Conservation (phyloP, 192 early-diverging fungal species). For the Coemansia brasiliensis region DNA sequence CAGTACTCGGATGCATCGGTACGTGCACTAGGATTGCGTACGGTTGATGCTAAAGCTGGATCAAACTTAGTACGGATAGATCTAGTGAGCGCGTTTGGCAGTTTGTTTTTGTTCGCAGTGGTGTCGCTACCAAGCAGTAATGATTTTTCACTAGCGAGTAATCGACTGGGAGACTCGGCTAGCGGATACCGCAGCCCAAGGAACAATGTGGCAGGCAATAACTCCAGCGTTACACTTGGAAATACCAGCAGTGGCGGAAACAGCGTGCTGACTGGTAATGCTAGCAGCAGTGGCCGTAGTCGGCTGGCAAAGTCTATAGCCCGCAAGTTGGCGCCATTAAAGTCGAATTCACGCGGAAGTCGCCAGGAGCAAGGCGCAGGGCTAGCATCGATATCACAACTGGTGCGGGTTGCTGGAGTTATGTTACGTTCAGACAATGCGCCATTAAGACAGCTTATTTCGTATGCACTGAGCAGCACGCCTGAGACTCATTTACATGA, state of each 20-base stretch:
- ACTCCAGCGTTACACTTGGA: background rate
- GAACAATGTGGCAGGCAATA: background rate
- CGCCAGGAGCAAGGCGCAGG: constrained; percentile 49
- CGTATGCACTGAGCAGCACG: constrained; percentile 38
- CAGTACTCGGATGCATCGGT: constrained; percentile 52
- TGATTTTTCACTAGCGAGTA: constrained; percentile 3
- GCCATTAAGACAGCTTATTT: constrained; percentile 34
- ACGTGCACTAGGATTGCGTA: constrained; percentile 4
- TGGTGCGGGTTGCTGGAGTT: constrained; percentile 44
- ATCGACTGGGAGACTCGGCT: constrained; percentile 4
- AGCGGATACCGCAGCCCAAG: background rate
- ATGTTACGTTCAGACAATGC: constrained; percentile 44
- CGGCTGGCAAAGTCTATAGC: constrained; percentile 52
- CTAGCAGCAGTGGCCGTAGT: constrained; percentile 20
- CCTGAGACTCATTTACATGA: constrained; percentile 33
- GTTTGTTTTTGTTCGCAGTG: constrained; percentile 42
- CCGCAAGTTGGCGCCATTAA: constrained; percentile 47
- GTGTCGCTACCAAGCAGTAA: constrained; percentile 35
- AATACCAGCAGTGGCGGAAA: background rate
- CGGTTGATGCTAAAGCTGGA: constrained; percentile 13
- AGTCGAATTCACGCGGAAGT: constrained; percentile 33
- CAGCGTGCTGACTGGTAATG: constrained; percentile 9
- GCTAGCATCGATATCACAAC: constrained; percentile 44
- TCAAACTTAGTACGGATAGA: constrained; percentile 14
- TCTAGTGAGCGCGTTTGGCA: constrained; percentile 33